Evolutionary conservation across 352 stramenopile genomes (phyloP), one percentile per base, ranked within the genome.

Genomic region (Pythium aquatile): DNA sequence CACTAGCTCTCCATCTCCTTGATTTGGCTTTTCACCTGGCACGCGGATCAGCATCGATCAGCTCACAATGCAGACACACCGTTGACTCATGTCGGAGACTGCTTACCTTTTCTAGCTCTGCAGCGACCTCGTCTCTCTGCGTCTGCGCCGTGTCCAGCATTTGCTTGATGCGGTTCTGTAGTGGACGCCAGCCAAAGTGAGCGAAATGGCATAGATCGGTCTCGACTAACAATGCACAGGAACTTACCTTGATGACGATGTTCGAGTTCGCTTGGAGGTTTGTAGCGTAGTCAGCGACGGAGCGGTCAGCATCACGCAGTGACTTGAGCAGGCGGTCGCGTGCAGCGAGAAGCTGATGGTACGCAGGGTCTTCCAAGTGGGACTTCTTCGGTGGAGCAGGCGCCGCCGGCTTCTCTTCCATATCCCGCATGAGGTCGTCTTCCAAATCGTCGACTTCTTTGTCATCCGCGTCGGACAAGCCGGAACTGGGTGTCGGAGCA

Each of bases 121-220:
- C 61, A 2, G 74, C 71, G 37, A 88, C 71, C 20, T 85, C 72
- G 29, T 72, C 70, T 44, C 81, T 79, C 57, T 91, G 79, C 32
- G 76, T 76, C 40, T 76, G 74, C 9, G 78, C 81, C 9, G 72
- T 85, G 54, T 93, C 82, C 39, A 91, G 78, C 79, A 91, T 85
- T 77, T 88, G 80, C 63, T 90, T 90, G 70, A 91, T 88, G 8
- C 81, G 81, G 66, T 89, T 89, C 83, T 92, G 62, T 62, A n/a
- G 5, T 14, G 24, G 35, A 53, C 2, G 11, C 29, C 17, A 70
- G 11, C n/a, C 6, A 16, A 20, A 2, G 32, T 55, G 11, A 63
- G 29, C 20, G 8, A 28, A 63, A 32, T n/a, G 16, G 3, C 14
- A 9, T 1, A 35, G 9, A 24, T 53, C 55, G 3, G 26, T 20